Evolutionary conservation across 768 basidiomycete genomes (phyloP), one percentile per base, ranked within the genome.

Genomic region (Lactifluus subvellereus): DNA sequence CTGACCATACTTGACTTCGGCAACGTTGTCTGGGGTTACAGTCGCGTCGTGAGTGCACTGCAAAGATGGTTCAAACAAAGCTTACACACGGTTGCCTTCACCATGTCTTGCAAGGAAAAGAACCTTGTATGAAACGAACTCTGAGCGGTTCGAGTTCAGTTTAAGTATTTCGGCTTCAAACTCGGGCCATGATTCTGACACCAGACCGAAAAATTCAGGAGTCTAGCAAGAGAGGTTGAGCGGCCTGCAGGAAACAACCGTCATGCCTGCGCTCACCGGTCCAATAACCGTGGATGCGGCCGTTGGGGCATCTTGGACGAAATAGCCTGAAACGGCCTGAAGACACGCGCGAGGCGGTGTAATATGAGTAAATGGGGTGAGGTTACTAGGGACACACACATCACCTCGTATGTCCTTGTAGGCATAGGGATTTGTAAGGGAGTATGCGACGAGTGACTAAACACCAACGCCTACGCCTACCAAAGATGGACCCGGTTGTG

Each of bases 1-100:
- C 1, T 18, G n/a, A 6, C 67, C 52, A 48, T 68, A 66, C 48
- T 68, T 66, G 9, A 6, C 13, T 18, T 50, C 40, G 7, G 61
- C 67, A 48, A 66, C 47, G 43, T 68, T 68, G 33, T 68, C 67
- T 68, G 38, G 13, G 27, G 38, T 33, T 33, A 37, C 13, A 45
- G 22, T 38, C 32, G 4, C 43, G 22, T 30, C 11, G 16, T 54
- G 6, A 43, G 42, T 16, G 8, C 33, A 5, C 33, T 16, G 20
- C 38, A 40, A 43, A 42, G n/a, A 30, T 16, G 22, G 27, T 42
- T 35, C 22, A 32, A 27, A 3, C 1, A 6, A 49, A 48, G 55
- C 6, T 20, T n/a, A 48, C 60, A 10, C 35, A 65, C 61, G 61
- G 43, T 14, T 30, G 14, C 64, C 63, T 56, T 64, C 47, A 2